Base-by-base conservation (phyloP, 306 rosid species). In the Cucurbita maxima region DNA sequence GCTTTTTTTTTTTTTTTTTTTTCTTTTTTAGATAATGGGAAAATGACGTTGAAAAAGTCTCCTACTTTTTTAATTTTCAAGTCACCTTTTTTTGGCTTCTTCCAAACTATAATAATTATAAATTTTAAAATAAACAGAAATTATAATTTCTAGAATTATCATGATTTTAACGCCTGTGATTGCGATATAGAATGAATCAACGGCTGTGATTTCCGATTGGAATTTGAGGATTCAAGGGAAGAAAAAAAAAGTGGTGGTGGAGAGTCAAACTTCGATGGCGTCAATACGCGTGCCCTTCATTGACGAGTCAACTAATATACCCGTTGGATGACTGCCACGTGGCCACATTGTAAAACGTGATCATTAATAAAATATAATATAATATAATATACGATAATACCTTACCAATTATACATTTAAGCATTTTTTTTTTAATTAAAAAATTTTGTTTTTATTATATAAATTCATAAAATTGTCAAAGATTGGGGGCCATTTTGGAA, bases 21-120 rank as follows among this genome's bases (percentile, higher is more conserved):
- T 19, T 64, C 19, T 44, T 12, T 41, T 64, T 64, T 20, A 69
- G 73, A 69, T 69, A 69, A 48, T 69, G 73, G 73, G 73, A 69
- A 44, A 48, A 25, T 69, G 73, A 69, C 73, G 73, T 69, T 7
- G 73, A 69, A 45, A 47, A n/a, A 69, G 41, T 22, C 18, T 47
- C 6, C 6, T 3, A 12, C 73, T 22, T 68, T 68, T 43, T 19
- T 20, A 5, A 25, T 45, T 44, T 45, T 10, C 12, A 43, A 5
- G 36, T 67, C 51, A 1, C 30, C 7, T 22, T 12, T 9, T 3
- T 22, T 69, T 69, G 44, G 58, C 58, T 18, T 19, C 40, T 44
- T 22, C 0, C 19, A 13, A 47, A 30, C 34, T 30, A 30, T 30
- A 30, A 30, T 30, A 30, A 30, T 30, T 30, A 30, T 30, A 30